Conservation (phyloP, 2,329 filamentous ascomycete species). For the Colletotrichum gloeosporioides region DNA sequence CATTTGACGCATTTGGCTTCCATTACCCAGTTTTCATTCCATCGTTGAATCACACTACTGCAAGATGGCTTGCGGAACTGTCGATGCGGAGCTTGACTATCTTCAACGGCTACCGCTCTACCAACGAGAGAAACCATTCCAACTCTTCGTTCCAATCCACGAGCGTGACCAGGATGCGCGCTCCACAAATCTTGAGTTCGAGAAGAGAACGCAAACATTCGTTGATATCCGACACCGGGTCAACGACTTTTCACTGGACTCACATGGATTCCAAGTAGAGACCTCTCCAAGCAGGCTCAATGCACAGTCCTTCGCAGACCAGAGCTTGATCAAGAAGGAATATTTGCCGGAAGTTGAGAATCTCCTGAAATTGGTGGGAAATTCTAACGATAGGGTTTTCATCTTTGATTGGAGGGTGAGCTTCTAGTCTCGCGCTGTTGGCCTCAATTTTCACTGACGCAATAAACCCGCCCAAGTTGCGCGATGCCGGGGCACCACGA, state of each 20-base stretch:
- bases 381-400: background rate
- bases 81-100: background rate
- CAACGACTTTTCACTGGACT: background rate
- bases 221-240: background rate
- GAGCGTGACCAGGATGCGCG: background rate
- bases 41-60: background rate
- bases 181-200: background rate
- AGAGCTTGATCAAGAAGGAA: background rate
- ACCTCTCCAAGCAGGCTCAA: background rate
- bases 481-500: background rate
- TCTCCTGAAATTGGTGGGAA: background rate
- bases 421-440: fast-evolving
- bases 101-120: background rate
- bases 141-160: background rate
- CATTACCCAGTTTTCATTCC: background rate
- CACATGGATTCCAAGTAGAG: background rate
- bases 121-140: background rate
- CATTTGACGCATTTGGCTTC: too few relatives aligned
- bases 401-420: background rate
- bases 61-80: background rate
- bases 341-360: background rate
- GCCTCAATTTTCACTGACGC: background rate
- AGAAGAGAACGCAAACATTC: background rate
- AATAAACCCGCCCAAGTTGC: fast-evolving
- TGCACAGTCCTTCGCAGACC: background rate